phyloP scores from a whole-genome alignment of 75 land plant genomes.

The Selaginella moellendorffii region DNA sequence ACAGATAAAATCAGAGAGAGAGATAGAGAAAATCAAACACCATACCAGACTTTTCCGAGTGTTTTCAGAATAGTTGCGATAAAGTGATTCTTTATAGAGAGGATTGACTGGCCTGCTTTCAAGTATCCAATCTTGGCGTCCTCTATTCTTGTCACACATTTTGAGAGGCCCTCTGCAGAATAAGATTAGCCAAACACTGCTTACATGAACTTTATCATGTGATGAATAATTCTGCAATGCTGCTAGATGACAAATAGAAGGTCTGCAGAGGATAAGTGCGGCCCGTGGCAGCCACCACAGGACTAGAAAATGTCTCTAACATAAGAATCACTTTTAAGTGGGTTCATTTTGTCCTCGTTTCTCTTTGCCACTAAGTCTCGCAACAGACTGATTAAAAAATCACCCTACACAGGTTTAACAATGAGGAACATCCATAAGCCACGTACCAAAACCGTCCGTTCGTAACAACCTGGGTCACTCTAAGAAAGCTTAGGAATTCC shows the following conservation, averaged over 20 bases:
- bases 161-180: slow-evolving; percentile 13
- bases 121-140: slow-evolving; percentile 51
- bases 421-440: neutral
- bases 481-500: slow-evolving; percentile 8
- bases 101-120: slow-evolving; percentile 47
- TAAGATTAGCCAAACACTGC: too few species aligned
- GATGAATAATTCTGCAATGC: slow-evolving; percentile 13
- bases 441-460: slow-evolving; percentile 79
- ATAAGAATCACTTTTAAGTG: slow-evolving; percentile 76
- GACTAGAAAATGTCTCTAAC: slow-evolving; percentile 48
- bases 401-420: slow-evolving; percentile 37
- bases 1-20: slow-evolving; percentile 6
- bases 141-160: slow-evolving; percentile 38
- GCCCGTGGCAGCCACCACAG: slow-evolving; percentile 61
- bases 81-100: slow-evolving; percentile 30
- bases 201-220: neutral
- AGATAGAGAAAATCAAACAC: neutral
- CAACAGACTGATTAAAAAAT: slow-evolving; percentile 69
- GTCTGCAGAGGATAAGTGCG: slow-evolving; percentile 76
- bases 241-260: slow-evolving; percentile 52
- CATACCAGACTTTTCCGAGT: slow-evolving; percentile 60
- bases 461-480: slow-evolving; percentile 63
- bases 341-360: slow-evolving; percentile 18
- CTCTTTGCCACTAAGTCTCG: slow-evolving; percentile 60
- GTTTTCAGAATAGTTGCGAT: slow-evolving; percentile 42